A percentile compares a stretch with the other conserved stretches of the same genome.
Conservation (phyloP, 2,329 filamentous ascomycete genomes). For the Curvularia hawaiiensis region DNA sequence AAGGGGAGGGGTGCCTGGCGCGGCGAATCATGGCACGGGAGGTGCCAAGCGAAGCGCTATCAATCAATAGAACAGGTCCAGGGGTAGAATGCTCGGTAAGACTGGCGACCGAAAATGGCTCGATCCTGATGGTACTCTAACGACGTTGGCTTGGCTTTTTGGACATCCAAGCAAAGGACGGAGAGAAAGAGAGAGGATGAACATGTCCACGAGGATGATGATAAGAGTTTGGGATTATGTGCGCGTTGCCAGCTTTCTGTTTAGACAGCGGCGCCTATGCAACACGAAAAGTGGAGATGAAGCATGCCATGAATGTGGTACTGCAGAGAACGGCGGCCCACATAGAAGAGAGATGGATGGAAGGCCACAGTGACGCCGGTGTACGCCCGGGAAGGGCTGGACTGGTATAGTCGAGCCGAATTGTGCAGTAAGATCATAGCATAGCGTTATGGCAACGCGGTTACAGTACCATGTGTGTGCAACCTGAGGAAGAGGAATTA, state of each 20-base stretch:
- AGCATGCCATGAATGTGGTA: neutral
- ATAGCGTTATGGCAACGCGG: conserved; percentile 8
- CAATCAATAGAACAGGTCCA: conserved; percentile 14
- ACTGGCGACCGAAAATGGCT: conserved; percentile 6
- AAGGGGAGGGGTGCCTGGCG: conserved; percentile 7
- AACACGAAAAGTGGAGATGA: neutral
- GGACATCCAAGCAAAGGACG: neutral
- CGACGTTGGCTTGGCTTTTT: neutral
- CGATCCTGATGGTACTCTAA: neutral
- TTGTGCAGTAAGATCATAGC: conserved; percentile 5
- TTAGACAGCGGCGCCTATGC: neutral
- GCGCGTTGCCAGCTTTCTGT: neutral
- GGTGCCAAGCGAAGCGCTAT: conserved; percentile 8
- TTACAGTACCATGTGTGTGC: conserved; percentile 1
- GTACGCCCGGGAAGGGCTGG: conserved; percentile 4
- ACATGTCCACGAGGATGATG: neutral
- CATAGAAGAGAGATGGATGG: neutral
- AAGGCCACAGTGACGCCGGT: conserved; percentile 2
- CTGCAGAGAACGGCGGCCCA: neutral
- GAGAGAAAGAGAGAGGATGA: neutral
- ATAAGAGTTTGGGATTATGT: neutral
- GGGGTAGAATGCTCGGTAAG: conserved; percentile 1
- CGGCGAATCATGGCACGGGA: conserved; percentile 4
- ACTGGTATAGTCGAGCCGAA: conserved; percentile 1
- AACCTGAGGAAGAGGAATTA: neutral